Percentiles rank a stretch among this genome's conserved stretches.
Conservation (phyloP, 208 protist species). For the Wallacemonas sp. region DNA sequence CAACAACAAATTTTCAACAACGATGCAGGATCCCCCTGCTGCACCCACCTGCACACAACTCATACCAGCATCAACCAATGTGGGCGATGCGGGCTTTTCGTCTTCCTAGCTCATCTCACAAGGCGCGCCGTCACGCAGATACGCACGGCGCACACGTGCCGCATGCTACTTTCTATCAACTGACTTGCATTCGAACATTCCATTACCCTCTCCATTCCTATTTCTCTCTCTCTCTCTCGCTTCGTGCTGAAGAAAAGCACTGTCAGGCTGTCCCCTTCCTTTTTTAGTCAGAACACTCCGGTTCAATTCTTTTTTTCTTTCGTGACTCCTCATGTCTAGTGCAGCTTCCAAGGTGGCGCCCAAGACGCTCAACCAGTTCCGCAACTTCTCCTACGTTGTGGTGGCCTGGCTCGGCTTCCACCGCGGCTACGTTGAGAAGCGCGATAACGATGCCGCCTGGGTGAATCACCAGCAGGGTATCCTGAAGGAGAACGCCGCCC, state of each 20-base stretch:
- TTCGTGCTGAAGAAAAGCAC: background rate
- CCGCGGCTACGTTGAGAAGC: slow-evolving; percentile 78
- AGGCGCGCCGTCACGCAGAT: too few species aligned
- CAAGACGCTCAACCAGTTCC: slow-evolving; percentile 87
- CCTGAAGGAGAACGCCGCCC: slow-evolving; percentile 63
- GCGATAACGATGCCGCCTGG: slow-evolving; percentile 82
- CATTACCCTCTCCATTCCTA: slow-evolving; percentile 2
- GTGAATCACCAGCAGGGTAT: slow-evolving; percentile 61
- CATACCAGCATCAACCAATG: too few species aligned
- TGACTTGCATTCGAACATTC: too few species aligned
- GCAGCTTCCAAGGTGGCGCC: slow-evolving; percentile 74
- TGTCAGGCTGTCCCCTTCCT: background rate
- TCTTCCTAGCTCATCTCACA: too few species aligned
- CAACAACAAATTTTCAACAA: too few species aligned
- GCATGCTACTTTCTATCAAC: too few species aligned
- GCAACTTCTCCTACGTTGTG: slow-evolving; percentile 84
- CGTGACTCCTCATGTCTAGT: slow-evolving; percentile 22
- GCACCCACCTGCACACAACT: too few species aligned
- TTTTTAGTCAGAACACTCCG: slow-evolving; percentile 5
- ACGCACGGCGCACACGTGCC: too few species aligned
- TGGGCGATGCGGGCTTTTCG: too few species aligned
- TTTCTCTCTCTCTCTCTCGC: background rate
- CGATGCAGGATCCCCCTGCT: too few species aligned
- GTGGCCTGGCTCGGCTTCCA: slow-evolving; percentile 77
- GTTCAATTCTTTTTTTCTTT: background rate